Base-by-base conservation (phyloP, 2,329 filamentous ascomycete species). In the Alternaria sp. region DNA sequence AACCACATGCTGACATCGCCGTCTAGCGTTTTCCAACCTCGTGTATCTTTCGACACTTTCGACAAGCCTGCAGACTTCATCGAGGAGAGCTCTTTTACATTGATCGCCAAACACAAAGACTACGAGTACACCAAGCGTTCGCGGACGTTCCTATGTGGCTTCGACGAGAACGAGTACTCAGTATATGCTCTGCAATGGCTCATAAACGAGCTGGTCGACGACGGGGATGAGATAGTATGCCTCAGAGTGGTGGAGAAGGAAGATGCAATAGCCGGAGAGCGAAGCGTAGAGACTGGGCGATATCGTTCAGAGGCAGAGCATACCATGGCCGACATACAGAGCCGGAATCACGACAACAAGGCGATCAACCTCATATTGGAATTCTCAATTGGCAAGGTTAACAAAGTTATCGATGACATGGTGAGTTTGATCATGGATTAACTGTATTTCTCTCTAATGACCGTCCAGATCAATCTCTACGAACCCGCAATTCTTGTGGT, bases 161-260 rank as follows among this genome's bases (percentile, higher is more conserved):
- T 94, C 18, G 94, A 97, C 79, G 92, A 94, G 72, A 93, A 97
- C 70, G 87, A 92, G 60, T 97, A 97, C 79, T 97, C 93, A 7
- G 92, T 97, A 64, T 95, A 94, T 79, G 94, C 94, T 16, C 84
- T 97, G 18, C 92, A 96, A 78, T 97, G 93, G 93, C 85, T 97
- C 52, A 87, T 97, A 40, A 92, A 96, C 71, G 93, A 97, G 80
- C 85, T 97, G 57, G 92, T 97, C 41, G 93, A 97, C 71, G 94
- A 97, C 73, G 93, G 94, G 18, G 94, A 97, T 75, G 93, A 97
- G 79, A 90, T 97, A 59, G 91, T 97, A 9, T 97, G 94, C 79
- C 86, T 97, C 50, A 87, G 92, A 54, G 94, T 97, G 3, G 87
- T 97, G 44, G 93, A 97, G 74, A 94, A 92, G 74, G 92, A 94